Base-by-base conservation (phyloP, 2,329 filamentous ascomycete genomes). In the Exophiala bonariae region DNA sequence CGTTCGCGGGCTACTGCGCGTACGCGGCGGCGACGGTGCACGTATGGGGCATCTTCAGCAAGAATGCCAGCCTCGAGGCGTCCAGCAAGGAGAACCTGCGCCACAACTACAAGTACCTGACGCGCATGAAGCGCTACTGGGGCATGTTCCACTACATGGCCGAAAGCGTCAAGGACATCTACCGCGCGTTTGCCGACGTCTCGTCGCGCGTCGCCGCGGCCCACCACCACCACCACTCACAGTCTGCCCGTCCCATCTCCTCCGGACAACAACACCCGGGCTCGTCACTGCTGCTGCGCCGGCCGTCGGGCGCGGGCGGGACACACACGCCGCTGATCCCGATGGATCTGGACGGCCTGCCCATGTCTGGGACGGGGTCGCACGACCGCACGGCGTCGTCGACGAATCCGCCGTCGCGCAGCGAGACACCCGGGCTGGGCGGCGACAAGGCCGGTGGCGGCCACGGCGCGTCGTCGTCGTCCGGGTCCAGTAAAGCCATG, bases 91-190 rank as follows among this genome's bases (percentile, higher is more conserved):
- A 84, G 55, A 91, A 96, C 61, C 74, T 96, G 13, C 83, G 87
- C 1, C 87, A 85, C 55, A 97, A 96, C 56, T 86, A 97, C 60
- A 88, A 86, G 61, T 97, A 93, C 60, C 72, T 99, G 35, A 86
- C 86, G 44, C 93, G 89, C 68, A 95, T 97, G 88, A 96, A 96
- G 74, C 88, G 88, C 50, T 91, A 93, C 61, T 99, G 93, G 93
- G 93, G 92, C 50, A 95, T 96, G 86, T 96, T 97, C 63, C 89
- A 96, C 64, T 96, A 90, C 71, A 91, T 97, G 80, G 86, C 89
- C 1, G 91, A 97, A 64, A 93, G 92, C 61, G 78, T 96, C 28
- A 90, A 93, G 50, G 87, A 92, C 44, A 83, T 95, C 52, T 99
- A 96, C 64, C 82, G 87, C 41, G 81, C 83, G 38, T 92, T 90